phyloP scores from a whole-genome alignment of 345 rosid genomes.

The Eucalyptus melliodora region DNA sequence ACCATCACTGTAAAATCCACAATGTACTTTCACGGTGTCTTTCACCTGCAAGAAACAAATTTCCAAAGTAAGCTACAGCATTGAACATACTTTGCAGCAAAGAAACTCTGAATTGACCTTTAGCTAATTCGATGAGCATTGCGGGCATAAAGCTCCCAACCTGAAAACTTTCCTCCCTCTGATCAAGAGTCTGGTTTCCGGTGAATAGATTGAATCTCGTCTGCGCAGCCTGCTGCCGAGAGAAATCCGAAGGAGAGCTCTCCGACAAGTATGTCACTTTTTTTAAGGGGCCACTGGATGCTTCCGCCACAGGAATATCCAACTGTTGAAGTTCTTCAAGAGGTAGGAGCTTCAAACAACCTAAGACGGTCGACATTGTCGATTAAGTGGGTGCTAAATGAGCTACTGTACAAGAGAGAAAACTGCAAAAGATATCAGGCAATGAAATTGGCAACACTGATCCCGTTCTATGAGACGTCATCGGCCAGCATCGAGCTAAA shows the following conservation, averaged over 20 bases:
- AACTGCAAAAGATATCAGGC: not conserved
- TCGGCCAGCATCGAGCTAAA: not conserved
- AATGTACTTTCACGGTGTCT: slow-evolving; percentile 51
- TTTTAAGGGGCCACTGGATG: slow-evolving; percentile 35
- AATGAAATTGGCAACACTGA: not conserved
- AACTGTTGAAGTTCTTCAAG: slow-evolving; percentile 62
- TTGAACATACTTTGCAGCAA: not conserved
- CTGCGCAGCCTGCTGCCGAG: slow-evolving; percentile 15
- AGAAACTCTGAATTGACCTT: not conserved
- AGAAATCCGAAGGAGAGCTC: not conserved
- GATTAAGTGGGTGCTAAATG: not conserved
- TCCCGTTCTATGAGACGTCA: not conserved
- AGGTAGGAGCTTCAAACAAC: slow-evolving; percentile 76
- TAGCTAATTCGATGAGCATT: not conserved
- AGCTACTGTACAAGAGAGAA: not conserved
- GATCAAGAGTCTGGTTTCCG: slow-evolving; percentile 65
- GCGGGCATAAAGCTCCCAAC: slow-evolving; percentile 1
- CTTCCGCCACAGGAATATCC: slow-evolving; percentile 35
- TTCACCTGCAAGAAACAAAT: slow-evolving; percentile 37
- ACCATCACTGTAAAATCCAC: slow-evolving; percentile 73
- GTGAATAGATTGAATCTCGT: slow-evolving; percentile 74
- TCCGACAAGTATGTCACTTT: slow-evolving; percentile 42
- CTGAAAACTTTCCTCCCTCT: slow-evolving; percentile 80
- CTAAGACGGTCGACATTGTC: slow-evolving; percentile 20
- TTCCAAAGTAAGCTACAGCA: not conserved